phyloP scores from a whole-genome alignment of 768 basidiomycete genomes.

The Tylopilus felleus region DNA sequence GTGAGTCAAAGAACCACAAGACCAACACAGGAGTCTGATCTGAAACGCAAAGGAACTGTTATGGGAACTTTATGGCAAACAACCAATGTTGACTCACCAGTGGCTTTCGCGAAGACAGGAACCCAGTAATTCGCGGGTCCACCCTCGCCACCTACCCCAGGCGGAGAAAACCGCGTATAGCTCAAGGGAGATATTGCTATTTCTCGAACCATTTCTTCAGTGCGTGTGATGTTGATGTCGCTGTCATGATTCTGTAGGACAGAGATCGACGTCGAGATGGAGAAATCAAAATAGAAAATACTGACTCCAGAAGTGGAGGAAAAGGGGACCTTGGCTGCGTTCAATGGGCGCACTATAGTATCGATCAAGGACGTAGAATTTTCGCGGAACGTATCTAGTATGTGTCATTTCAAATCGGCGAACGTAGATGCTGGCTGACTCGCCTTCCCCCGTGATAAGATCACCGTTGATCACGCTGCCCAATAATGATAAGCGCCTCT shows the following conservation, averaged over 20 bases:
- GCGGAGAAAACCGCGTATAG: constrained; percentile 60
- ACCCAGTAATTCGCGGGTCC: constrained; percentile 79
- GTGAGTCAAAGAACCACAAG: constrained; percentile 76
- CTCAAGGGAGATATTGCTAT: constrained; percentile 49
- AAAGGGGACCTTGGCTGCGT: constrained; percentile 56
- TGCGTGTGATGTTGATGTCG: constrained; percentile 66
- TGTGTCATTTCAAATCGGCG: not conserved
- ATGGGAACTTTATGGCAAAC: not conserved
- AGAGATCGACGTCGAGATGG: not conserved
- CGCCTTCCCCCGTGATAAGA: constrained; percentile 69
- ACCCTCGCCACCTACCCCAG: constrained; percentile 57
- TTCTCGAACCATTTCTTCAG: constrained; percentile 64
- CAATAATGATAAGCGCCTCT: not conserved
- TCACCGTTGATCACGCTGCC: constrained; percentile 69
- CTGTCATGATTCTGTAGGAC: constrained; percentile 68
- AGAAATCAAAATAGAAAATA: not conserved
- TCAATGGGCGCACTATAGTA: constrained; percentile 58
- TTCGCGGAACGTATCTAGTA: constrained; percentile 57
- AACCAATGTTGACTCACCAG: constrained; percentile 25
- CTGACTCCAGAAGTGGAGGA: constrained; percentile 67
- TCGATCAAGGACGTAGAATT: constrained; percentile 69
- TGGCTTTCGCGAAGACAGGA: constrained; percentile 47
- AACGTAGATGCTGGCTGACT: not conserved
- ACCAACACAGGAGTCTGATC: constrained; percentile 51
- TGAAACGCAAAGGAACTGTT: not conserved